These are phyloP conservation scores for Phytopythium delawarense DNA, from an alignment of 352 stramenopile genomes.

Conservation along the genomic window DNA sequence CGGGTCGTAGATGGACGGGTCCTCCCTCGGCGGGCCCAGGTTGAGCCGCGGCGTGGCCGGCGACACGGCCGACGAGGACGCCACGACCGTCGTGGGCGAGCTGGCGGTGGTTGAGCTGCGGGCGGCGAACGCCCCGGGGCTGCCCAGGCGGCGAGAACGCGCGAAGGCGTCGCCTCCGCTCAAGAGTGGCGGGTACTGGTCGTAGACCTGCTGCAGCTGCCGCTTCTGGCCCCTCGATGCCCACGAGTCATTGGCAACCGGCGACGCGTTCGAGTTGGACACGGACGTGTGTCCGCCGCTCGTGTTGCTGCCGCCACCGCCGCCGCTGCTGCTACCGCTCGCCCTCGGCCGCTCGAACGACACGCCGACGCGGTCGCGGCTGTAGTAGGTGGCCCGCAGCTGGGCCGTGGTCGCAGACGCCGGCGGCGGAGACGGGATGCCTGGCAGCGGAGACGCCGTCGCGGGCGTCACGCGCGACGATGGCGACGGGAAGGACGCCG, in stretches of 20 bases:
- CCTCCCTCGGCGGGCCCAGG: constrained; percentile 23
- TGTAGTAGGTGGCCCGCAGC: not conserved
- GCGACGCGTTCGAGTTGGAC: not conserved
- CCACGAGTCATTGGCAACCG: not conserved
- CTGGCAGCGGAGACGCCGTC: constrained; percentile 2
- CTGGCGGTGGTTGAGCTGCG: not conserved
- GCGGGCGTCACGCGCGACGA: not conserved
- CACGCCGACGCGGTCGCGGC: not conserved
- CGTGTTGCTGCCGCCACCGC: not conserved
- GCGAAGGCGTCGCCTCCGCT: not conserved
- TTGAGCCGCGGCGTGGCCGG: constrained; percentile 16
- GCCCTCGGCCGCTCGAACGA: not conserved
- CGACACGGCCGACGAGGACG: constrained; percentile 1
- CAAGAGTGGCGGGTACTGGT: constrained; percentile 4
- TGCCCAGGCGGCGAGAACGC: not conserved
- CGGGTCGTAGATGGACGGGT: constrained; percentile 33
- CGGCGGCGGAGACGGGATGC: constrained; percentile 7
- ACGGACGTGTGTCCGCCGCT: not conserved
- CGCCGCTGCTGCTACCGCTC: not conserved
- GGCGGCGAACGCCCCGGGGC: not conserved
- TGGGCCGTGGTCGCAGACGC: not conserved
- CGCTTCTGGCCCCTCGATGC: constrained; percentile 25
- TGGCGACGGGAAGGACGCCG: constrained; percentile 1
- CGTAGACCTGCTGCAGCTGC: constrained; percentile 28
- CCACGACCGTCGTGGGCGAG: not conserved